Conservation (phyloP, 768 basidiomycete genomes). For the Hortiboletus campestris region DNA sequence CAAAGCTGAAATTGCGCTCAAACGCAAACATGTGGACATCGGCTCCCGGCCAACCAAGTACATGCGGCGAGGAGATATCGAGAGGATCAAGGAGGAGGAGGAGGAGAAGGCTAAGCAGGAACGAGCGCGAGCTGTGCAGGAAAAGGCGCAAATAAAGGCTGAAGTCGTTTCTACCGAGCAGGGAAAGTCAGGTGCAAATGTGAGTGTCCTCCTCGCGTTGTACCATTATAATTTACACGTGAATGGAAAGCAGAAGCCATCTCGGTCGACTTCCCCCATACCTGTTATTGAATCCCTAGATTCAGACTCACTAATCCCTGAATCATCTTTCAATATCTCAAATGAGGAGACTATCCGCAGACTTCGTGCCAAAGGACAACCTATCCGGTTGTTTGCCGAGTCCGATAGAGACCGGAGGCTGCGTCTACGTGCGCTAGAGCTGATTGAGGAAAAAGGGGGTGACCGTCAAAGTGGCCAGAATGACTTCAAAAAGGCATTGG, state of each 20-base stretch:
- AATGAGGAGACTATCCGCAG: constrained; percentile 90
- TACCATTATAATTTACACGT: constrained; percentile 34
- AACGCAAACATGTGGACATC: constrained; percentile 71
- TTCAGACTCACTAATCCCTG: constrained; percentile 38
- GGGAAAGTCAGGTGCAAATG: constrained; percentile 38
- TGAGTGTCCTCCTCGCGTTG: constrained; percentile 33
- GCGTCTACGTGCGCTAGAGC: constrained; percentile 87
- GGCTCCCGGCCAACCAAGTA: constrained; percentile 72
- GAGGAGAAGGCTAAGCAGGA: constrained; percentile 34
- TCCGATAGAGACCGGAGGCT: constrained; percentile 91
- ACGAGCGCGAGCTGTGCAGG: constrained; percentile 34
- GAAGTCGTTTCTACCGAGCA: constrained; percentile 19
- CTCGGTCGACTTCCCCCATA: constrained; percentile 42
- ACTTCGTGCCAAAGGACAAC: constrained; percentile 88
- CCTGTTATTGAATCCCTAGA: constrained; percentile 34
- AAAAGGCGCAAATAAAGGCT: constrained; percentile 19
- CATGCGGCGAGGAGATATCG: constrained; percentile 87
- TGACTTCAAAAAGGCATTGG: constrained; percentile 88
- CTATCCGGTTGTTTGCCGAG: constrained; percentile 92
- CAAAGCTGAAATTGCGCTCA: constrained; percentile 82
- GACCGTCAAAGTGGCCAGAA: constrained; percentile 85
- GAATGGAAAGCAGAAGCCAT: constrained; percentile 43
- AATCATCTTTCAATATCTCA: constrained; percentile 76
- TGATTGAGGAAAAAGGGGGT: constrained; percentile 88
- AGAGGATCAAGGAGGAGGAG: constrained; percentile 56